Evolutionary conservation across 495 filamentous ascomycete genomes (phyloP).

Genomic region (Penicillium paradoxum): DNA sequence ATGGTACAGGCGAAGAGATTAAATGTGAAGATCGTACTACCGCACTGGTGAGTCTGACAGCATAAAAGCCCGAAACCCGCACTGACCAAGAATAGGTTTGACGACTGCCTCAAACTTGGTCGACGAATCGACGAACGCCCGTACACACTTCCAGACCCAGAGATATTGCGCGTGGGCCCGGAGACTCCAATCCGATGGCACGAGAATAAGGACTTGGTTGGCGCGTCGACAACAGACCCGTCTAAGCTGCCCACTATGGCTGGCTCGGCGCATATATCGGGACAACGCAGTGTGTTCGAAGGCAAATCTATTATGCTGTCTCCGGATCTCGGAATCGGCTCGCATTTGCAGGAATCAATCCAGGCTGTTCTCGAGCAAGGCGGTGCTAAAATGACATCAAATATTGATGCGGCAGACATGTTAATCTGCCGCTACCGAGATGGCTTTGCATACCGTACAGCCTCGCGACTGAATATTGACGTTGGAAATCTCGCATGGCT

Average conservation of each 20-base stretch:
- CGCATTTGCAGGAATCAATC: conserved; percentile 61
- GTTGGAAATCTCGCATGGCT: conserved; percentile 94
- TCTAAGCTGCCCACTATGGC: conserved; percentile 43
- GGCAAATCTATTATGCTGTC: conserved; percentile 53
- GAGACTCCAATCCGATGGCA: conserved; percentile 52
- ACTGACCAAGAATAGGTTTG: conserved; percentile 61
- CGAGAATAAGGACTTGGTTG: conserved; percentile 59
- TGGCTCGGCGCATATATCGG: conserved; percentile 28
- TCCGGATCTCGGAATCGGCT: conserved; percentile 64
- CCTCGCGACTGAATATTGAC: conserved; percentile 67
- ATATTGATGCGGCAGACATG: conserved; percentile 68
- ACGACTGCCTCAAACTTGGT: conserved; percentile 90
- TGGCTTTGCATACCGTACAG: conserved; percentile 68
- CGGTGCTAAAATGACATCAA: conserved; percentile 61
- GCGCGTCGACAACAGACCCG: conserved; percentile 66
- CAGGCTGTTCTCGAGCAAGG: conserved; percentile 61
- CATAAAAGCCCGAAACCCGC: neutral
- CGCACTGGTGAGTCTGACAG: conserved; percentile 68
- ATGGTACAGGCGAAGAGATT: conserved; percentile 57
- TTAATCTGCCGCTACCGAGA: conserved; percentile 86
- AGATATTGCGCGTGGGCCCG: conserved; percentile 56
- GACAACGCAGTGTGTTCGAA: conserved; percentile 49
- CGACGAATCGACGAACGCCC: conserved; percentile 81
- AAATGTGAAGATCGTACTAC: conserved; percentile 78
- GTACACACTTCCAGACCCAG: conserved; percentile 82